phyloP scores from a whole-genome alignment of 257 asterid species.

The Lycium barbarum region DNA sequence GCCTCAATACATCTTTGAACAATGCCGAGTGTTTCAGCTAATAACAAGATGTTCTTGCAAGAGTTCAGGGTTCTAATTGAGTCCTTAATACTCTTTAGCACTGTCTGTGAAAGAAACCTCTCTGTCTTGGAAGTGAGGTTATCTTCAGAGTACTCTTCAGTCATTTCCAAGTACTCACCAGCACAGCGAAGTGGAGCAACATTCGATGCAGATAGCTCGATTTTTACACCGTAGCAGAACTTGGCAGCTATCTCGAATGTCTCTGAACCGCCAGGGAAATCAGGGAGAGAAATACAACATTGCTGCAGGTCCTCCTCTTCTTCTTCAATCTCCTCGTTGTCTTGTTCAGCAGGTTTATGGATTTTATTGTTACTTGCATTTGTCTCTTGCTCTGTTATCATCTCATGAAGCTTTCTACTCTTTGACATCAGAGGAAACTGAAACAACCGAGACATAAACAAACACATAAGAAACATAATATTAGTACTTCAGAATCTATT shows the following conservation, averaged over 20 bases:
- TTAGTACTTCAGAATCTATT: not conserved
- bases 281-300: slow-evolving; percentile 72
- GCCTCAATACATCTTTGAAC: slow-evolving; percentile 77
- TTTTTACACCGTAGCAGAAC: slow-evolving; percentile 89
- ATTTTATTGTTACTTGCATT: slow-evolving; percentile 42
- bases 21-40: slow-evolving; percentile 74
- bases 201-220: slow-evolving; percentile 70
- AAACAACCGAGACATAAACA: slow-evolving; percentile 26
- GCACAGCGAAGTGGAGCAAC: slow-evolving; percentile 89
- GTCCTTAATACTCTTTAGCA: slow-evolving; percentile 59
- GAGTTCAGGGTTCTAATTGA: slow-evolving; percentile 62
- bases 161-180: slow-evolving; percentile 83
- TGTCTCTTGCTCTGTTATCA: slow-evolving; percentile 79
- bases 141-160: slow-evolving; percentile 83
- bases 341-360: slow-evolving; percentile 47
- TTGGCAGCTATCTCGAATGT: slow-evolving; percentile 89
- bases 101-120: slow-evolving; percentile 57
- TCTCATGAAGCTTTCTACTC: slow-evolving; percentile 83
- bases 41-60: slow-evolving; percentile 60
- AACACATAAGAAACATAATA: not conserved
- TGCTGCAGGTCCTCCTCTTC: slow-evolving; percentile 50
- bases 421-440: slow-evolving; percentile 97
- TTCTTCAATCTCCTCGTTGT: slow-evolving; percentile 43
- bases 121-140: slow-evolving; percentile 85
- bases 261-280: slow-evolving; percentile 95